These are phyloP conservation scores for Chlorella sp. DNA, from an alignment of 139 green algal genomes.

Conservation along the genomic window DNA sequence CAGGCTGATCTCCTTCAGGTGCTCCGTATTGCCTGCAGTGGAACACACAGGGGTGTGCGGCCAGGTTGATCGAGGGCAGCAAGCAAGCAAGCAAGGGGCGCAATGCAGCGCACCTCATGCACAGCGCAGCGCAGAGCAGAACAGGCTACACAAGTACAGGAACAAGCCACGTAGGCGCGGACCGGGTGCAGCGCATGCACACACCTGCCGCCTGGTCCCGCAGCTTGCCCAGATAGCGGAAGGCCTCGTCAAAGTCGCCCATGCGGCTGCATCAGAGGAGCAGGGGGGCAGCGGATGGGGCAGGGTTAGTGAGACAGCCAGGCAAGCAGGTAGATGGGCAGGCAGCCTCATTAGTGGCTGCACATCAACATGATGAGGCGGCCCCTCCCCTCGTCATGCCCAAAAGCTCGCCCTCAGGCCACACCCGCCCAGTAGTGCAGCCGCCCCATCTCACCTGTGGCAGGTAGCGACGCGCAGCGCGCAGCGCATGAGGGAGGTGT, in stretches of 20 bases:
- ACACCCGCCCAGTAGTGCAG: not conserved
- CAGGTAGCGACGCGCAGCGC: constrained; percentile 50
- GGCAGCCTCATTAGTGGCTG: not conserved
- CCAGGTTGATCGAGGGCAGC: not conserved
- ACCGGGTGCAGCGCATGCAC: not conserved
- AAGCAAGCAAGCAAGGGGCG: not conserved
- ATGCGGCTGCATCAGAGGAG: not conserved
- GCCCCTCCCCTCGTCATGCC: not conserved
- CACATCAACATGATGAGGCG: not conserved
- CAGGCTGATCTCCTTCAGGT: constrained; percentile 21
- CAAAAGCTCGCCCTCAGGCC: too few relatives aligned
- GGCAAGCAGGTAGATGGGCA: not conserved
- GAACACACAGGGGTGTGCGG: not conserved
- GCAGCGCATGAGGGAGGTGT: constrained; percentile 34
- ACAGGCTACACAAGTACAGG: not conserved
- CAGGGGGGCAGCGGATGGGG: not conserved
- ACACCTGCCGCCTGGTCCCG: not conserved
- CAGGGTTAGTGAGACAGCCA: not conserved
- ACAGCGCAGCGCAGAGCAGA: not conserved
- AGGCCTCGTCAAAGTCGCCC: constrained; percentile 31
- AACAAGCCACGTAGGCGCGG: too few relatives aligned
- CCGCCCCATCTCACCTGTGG: constrained; percentile 31
- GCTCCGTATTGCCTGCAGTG: constrained; percentile 8
- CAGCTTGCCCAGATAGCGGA: not conserved
- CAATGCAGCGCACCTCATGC: too few relatives aligned